Base-by-base conservation (phyloP, 2,329 filamentous ascomycete species). In the Volutella citrinella region DNA sequence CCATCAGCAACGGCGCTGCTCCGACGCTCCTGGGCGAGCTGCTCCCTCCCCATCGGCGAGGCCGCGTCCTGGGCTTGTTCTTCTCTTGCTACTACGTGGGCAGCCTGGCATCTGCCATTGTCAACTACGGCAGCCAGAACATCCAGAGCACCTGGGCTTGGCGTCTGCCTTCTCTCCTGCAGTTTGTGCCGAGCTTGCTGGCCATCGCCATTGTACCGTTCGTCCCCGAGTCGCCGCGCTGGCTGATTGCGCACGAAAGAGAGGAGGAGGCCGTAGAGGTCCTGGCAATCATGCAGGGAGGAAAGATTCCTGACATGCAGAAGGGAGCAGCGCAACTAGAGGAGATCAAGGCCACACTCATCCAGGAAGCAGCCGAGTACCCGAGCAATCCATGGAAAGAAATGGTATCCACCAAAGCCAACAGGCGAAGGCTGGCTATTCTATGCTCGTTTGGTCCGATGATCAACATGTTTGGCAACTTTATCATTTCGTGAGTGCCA, bases 11-110 rank as follows among this genome's bases (percentile, higher is more conserved):
- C 14, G 63, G 68, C 14, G 65, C 67, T 2, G 68, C 62, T 2
- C 61, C 61, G 1, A 66, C 72, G 1, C 72, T 71, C 32, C 57
- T 77, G 4, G 64, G 65, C 3, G 74, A 78, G 52, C 68, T 66
- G 0, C 69, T 71, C 32, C 60, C 70, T 1, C 44, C 50, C 4
- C 38, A 36, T 3, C 40, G 44, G 24, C 50, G 52, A 6, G 32
- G 27, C 2, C 30, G 38, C 9, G 19, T 49, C 5, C 24, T 51
- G 4, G 49, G 49, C 0, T 34, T 49, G 2, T 54, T 46, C 30
- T 51, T 50, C 23, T 48, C 49, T 1, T 54, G 43, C 36, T 61
- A 46, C 28, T 58, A 53, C 12, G 43, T 60, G 8, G 55, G 57
- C 15, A 53, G 49, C 9, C 43, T 60, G 4, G 28, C 52, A 3